These are phyloP conservation scores for Elsinoe batatas DNA, from an alignment of 2,329 filamentous ascomycete genomes.

Conservation along the genomic window DNA sequence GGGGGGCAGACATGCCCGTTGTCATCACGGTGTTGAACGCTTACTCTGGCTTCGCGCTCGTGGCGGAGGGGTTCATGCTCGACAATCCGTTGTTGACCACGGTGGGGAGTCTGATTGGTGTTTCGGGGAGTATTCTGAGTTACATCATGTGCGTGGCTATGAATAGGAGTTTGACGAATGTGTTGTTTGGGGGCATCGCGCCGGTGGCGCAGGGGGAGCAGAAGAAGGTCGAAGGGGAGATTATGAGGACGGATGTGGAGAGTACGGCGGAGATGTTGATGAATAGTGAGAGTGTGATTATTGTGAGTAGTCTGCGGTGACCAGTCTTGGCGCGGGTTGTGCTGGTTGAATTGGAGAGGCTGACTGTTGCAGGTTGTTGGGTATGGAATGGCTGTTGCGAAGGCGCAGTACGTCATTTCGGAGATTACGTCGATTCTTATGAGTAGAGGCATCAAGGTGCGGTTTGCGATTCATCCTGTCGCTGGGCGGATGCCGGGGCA, in stretches of 20 bases:
- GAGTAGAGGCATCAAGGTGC: conserved; percentile 66
- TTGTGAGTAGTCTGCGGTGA: too few species aligned
- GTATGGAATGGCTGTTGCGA: conserved; percentile 90
- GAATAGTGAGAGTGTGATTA: conserved; percentile 75
- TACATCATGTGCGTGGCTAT: conserved; percentile 84
- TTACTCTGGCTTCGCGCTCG: conserved; percentile 81
- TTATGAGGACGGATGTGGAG: conserved; percentile 69
- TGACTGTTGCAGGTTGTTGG: conserved; percentile 64
- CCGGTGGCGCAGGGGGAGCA: conserved; percentile 48
- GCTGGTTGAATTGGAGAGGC: too few species aligned
- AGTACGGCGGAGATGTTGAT: conserved; percentile 68
- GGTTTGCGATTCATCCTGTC: conserved; percentile 84
- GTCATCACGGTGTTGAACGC: conserved; percentile 86
- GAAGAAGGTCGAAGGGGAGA: conserved; percentile 68
- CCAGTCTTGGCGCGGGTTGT: too few species aligned
- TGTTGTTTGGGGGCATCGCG: conserved; percentile 74
- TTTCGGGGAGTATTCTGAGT: conserved; percentile 78
- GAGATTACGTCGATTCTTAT: conserved; percentile 68
- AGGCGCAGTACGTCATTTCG: conserved; percentile 82
- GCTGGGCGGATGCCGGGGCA: conserved; percentile 89
- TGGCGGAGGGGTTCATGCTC: conserved; percentile 86
- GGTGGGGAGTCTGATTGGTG: conserved; percentile 77
- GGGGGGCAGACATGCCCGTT: conserved; percentile 89
- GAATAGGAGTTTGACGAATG: conserved; percentile 83
- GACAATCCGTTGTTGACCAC: conserved; percentile 77